A percentile compares a stretch with the other conserved stretches of the same genome.
phyloP scores from a whole-genome alignment of 768 basidiomycete species.

The Collybia sordida region DNA sequence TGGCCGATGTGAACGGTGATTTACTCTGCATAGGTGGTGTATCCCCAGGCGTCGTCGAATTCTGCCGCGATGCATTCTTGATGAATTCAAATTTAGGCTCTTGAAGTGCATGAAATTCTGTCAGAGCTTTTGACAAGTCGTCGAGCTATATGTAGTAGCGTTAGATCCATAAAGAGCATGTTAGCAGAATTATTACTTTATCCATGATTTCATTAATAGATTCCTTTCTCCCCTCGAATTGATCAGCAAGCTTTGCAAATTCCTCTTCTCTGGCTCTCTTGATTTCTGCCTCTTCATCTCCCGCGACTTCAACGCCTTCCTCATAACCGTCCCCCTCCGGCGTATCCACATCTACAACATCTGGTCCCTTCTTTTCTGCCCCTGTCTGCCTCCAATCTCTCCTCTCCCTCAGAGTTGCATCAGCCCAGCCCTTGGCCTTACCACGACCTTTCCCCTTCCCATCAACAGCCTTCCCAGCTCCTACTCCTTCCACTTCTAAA shows the following conservation, averaged over 20 bases:
- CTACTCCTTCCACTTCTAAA: slow-evolving; percentile 71
- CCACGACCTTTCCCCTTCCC: slow-evolving; percentile 28
- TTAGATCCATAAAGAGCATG: not conserved
- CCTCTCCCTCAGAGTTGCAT: slow-evolving; percentile 7
- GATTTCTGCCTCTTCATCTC: slow-evolving; percentile 55
- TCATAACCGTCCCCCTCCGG: slow-evolving; percentile 39
- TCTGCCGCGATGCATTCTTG: slow-evolving; percentile 15
- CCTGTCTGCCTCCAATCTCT: slow-evolving; percentile 3
- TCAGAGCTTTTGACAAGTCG: slow-evolving; percentile 50
- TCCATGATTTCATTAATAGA: slow-evolving; percentile 71
- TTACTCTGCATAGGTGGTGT: slow-evolving; percentile 7
- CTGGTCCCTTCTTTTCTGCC: slow-evolving; percentile 11
- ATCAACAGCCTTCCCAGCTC: slow-evolving; percentile 23
- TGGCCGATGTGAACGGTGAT: slow-evolving; percentile 1
- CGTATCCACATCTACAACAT: slow-evolving; percentile 23
- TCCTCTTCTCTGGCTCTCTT: slow-evolving; percentile 61
- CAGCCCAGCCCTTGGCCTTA: slow-evolving; percentile 20
- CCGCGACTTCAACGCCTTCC: slow-evolving; percentile 47
- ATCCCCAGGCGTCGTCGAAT: slow-evolving; percentile 13
- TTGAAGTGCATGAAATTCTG: slow-evolving; percentile 49
- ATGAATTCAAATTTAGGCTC: slow-evolving; percentile 43
- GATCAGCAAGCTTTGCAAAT: slow-evolving; percentile 64
- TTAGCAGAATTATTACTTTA: slow-evolving; percentile 44
- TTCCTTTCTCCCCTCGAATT: slow-evolving; percentile 69
- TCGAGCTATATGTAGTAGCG: slow-evolving; percentile 44